Evolutionary conservation across 2,329 filamentous ascomycete species (phyloP), one percentile per base, ranked within the genome.

Genomic region (Trichoderma atroviride): DNA sequence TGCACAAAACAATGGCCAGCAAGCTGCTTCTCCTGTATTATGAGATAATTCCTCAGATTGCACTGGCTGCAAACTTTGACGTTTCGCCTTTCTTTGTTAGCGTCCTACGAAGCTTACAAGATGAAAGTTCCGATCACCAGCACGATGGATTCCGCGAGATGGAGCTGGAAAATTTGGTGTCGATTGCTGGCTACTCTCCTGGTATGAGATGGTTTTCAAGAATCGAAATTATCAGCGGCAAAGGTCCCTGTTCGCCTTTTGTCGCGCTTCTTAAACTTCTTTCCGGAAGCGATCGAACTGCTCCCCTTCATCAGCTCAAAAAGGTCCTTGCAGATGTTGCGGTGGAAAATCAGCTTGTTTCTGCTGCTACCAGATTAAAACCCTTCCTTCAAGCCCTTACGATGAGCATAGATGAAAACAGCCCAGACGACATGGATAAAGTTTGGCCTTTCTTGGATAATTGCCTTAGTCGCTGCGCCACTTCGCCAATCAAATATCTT

Each of bases 161-260:
- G 75, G 92, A 97, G 79, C 82, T 97, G 33, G 90, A 94, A 77
- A 92, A 95, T 77, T 83, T 97, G 22, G 87, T 97, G 22, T 86
- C 89, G 35, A 92, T 97, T 76, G 93, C 94, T 4, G 88, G 89
- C 71, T 88, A 90, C 74, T 96, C 94, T 3, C 89, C 92, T 0
- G 90, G 90, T 6, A 96, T 97, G 89, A 89, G 91, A 71, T 98
- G 95, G 95, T 97, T 96, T 82, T 86, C 91, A 71, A 94, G 92
- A 75, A 87, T 83, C 70, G 87, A 91, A 72, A 85, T 85, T 0
- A 82, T 91, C n/a, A 77, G 79, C 1, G 82, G 87, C 50, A 74
- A 74, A 22, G 71, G 71, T 10, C 70, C 72, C 7, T 74, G 74
- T 3, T 93, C 91, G 4, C 91, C 92, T 0, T 93, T 94, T 71